Evolutionary conservation across 2,329 filamentous ascomycete genomes (phyloP).

Genomic region (Ascochyta lentis): DNA sequence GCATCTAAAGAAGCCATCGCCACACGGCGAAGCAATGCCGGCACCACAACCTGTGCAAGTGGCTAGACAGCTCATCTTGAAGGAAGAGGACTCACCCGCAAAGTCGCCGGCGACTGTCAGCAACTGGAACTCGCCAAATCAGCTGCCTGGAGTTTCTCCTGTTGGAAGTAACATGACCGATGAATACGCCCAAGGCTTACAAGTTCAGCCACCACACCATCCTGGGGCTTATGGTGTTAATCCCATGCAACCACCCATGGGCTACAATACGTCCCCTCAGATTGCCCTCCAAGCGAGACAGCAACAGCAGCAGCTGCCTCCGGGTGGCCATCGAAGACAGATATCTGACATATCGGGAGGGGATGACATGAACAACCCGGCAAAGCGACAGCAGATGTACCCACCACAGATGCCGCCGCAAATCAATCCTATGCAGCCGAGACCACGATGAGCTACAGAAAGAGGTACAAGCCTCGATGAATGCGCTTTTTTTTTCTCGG

Average conservation of each 20-base stretch:
- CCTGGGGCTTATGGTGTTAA: slow-evolving; percentile 49
- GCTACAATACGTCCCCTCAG: slow-evolving; percentile 50
- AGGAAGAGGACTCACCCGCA: slow-evolving; percentile 68
- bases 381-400: slow-evolving; percentile 67
- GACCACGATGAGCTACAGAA: slow-evolving; percentile 47
- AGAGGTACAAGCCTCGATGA: not conserved
- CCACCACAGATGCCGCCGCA: slow-evolving; percentile 50
- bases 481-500: not conserved
- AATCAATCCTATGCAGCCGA: slow-evolving; percentile 60
- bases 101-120: slow-evolving; percentile 66
- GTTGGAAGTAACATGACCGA: slow-evolving; percentile 57
- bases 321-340: slow-evolving; percentile 58
- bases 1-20: slow-evolving; percentile 74
- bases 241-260: slow-evolving; percentile 43
- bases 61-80: slow-evolving; percentile 61
- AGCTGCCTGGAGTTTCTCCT: slow-evolving; percentile 64
- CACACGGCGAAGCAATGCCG: slow-evolving; percentile 56
- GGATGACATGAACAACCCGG: slow-evolving; percentile 57
- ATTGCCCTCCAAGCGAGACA: slow-evolving; percentile 47
- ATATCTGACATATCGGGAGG: slow-evolving; percentile 67
- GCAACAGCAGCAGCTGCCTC: slow-evolving; percentile 25
- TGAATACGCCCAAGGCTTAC: slow-evolving; percentile 55
- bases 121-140: slow-evolving; percentile 69
- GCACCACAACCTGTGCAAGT: slow-evolving; percentile 59
- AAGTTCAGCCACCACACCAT: slow-evolving; percentile 45